Base-by-base conservation (phyloP, 768 basidiomycete genomes). In the Chalciporus piperatus region DNA sequence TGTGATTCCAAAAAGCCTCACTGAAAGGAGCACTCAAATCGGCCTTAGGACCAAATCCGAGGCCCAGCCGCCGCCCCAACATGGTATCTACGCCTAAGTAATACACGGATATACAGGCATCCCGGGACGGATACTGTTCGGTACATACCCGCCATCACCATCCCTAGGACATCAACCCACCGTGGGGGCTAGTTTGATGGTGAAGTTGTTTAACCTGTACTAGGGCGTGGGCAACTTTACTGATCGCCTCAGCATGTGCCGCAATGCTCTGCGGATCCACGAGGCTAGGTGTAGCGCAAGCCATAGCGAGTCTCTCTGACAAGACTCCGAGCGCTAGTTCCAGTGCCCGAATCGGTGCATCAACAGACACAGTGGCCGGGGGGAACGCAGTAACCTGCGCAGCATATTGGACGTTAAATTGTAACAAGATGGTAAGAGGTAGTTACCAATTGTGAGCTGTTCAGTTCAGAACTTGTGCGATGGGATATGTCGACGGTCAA, bases 201-300 rank as follows among this genome's bases (percentile, higher is more conserved):
- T 81, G 80, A 47, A 88, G 68, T 48, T 81, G 75, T 51, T 76
- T 80, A 47, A 88, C 77, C 51, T 85, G 77, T 9, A 70, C 68
- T 54, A 89, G 69, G 6, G 87, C 86, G 51, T 79, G 76, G 1
- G 80, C 74, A 8, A 86, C 80, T 62, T 87, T 87, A 39, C 71
- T 66, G 27, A 91, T 84, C 1, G 85, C 79, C 55, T 89, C 86
- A n/a, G 87, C 85, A 14, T 79, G 80, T 41, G 71, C 67, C 37
- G 75, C 78, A 44, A 91, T 78, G 5, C 76, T 70, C 20, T 60
- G 45, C 28, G 76, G 72, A 60, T 89, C 84, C 47, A 74, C 39
- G 17, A 73, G 49, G 35, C 56, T 56, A 9, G 68, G 59, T 28
- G 64, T 65, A n/a, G 68, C 62, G 6, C 80, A 73, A n/a, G 81